Evolutionary conservation across 306 rosid genomes (phyloP), one percentile per base, ranked within the genome.

Genomic region (Glycyrrhiza uralensis): DNA sequence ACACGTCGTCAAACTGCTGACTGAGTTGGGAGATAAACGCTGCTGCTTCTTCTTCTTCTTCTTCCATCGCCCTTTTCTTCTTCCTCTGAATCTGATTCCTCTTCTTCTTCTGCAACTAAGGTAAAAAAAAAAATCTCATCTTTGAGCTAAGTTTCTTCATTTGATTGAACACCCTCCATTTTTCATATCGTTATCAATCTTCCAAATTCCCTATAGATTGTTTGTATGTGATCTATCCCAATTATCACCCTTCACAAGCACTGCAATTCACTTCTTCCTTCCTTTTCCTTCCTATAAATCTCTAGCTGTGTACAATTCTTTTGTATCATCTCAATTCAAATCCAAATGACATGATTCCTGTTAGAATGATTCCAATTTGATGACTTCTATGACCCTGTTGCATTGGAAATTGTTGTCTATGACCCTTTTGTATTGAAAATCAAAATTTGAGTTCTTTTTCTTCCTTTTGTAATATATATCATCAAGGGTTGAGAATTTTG

Each of bases 131-230:
- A 68, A 51, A 33, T 59, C 26, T 68, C 14, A n/a, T 7, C 36
- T 50, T 42, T 60, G 7, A 5, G 17, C 46, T 39, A 2, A 5
- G 14, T 35, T 44, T 81, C 60, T 60, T 64, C 49, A 6, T 82
- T 70, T 80, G 11, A 69, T 62, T 30, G 11, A 42, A 61, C 39
- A 42, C 39, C 55, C 72, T 19, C 20, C 66, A 39, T 15, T 62
- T 12, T 18, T 18, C 13, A 17, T 52, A 29, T 66, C 32, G 9
- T 36, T 1, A 9, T 66, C 42, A 10, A 55, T 28, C 47, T 69
- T 52, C 14, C 30, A 65, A 11, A 15, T 0, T 14, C 52, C 15
- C 3, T 7, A 1, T 58, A 3, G 39, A 10, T 33, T 9, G 52
- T 12, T 33, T 9, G 52, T 12, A 6, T 45, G 12, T 36, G 18